A percentile compares a stretch with the other conserved stretches of the same genome.
Evolutionary conservation across 306 rosid genomes (phyloP).

Genomic region (Prinsepia uniflora): DNA sequence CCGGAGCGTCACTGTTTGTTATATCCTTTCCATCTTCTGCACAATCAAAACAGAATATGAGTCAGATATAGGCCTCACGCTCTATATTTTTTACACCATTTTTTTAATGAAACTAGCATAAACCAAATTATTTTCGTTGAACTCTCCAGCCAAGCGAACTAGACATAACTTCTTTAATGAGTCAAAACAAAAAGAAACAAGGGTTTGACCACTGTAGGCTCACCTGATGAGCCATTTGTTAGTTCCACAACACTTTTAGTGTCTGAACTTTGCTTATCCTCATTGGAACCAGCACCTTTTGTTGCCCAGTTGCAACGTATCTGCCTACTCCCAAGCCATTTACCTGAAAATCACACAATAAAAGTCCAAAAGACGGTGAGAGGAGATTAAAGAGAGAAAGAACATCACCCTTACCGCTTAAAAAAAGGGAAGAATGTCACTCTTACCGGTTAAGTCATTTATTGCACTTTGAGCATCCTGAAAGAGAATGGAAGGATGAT

Average conservation of each 20-base stretch:
- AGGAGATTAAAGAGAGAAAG: background rate
- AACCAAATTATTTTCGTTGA: background rate
- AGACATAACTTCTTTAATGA: background rate
- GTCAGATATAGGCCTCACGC: background rate
- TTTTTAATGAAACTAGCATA: background rate
- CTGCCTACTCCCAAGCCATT: slow-evolving; percentile 98
- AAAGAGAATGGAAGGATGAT: slow-evolving; percentile 13
- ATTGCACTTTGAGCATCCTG: slow-evolving; percentile 97
- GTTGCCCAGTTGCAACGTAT: slow-evolving; percentile 99
- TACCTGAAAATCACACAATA: slow-evolving; percentile 45
- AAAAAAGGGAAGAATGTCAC: slow-evolving; percentile 9
- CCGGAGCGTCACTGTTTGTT: slow-evolving; percentile 72
- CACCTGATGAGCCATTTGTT: slow-evolving; percentile 88
- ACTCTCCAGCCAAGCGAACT: background rate
- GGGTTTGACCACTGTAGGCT: slow-evolving; percentile 15
- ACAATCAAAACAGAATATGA: slow-evolving; percentile 14
- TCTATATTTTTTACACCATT: background rate
- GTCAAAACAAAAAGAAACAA: background rate
- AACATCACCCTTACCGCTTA: slow-evolving; percentile 65
- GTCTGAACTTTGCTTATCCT: slow-evolving; percentile 78
- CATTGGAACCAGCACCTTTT: slow-evolving; percentile 79
- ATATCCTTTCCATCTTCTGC: slow-evolving; percentile 95
- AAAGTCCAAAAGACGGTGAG: slow-evolving; percentile 1
- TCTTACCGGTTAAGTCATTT: slow-evolving; percentile 94
- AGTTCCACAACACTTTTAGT: slow-evolving; percentile 82